These are phyloP conservation scores for Hypoxylon sp. DNA, from an alignment of 2,329 filamentous ascomycete genomes.

Conservation along the genomic window DNA sequence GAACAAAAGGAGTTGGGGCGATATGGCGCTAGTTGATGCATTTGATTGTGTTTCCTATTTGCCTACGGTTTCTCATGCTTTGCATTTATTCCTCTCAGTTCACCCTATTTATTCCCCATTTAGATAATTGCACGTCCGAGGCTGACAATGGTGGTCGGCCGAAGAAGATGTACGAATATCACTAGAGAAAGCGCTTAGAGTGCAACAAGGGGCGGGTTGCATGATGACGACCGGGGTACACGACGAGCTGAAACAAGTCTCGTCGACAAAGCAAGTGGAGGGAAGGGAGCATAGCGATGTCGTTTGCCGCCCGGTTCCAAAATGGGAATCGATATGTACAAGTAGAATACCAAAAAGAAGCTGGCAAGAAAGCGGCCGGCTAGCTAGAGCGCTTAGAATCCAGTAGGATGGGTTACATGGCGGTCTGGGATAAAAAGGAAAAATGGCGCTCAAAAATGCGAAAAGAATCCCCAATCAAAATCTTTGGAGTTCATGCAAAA, in stretches of 20 bases:
- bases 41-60: constrained; percentile 30
- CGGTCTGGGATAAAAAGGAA: constrained; percentile 22
- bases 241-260: constrained; percentile 29
- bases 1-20: constrained; percentile 43
- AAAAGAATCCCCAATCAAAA: constrained; percentile 45
- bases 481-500: not conserved
- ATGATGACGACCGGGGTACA: constrained; percentile 26
- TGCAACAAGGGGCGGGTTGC: constrained; percentile 28
- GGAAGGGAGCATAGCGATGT: constrained; percentile 17
- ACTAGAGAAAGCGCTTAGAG: constrained; percentile 37
- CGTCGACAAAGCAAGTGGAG: constrained; percentile 6
- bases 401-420: constrained; percentile 15
- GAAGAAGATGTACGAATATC: constrained; percentile 37
- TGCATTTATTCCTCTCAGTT: constrained; percentile 34
- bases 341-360: constrained; percentile 36
- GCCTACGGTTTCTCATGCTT: constrained; percentile 25
- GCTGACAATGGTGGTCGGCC: constrained; percentile 27
- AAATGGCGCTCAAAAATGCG: constrained; percentile 41
- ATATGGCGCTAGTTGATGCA: constrained; percentile 32
- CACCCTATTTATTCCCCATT: constrained; percentile 17
- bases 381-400: constrained; percentile 39
- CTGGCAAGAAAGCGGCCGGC: constrained; percentile 21
- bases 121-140: constrained; percentile 26
- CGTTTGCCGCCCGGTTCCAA: constrained; percentile 34
- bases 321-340: constrained; percentile 38